Conservation (phyloP, 257 asterid species). For the Linaria vulgaris region DNA sequence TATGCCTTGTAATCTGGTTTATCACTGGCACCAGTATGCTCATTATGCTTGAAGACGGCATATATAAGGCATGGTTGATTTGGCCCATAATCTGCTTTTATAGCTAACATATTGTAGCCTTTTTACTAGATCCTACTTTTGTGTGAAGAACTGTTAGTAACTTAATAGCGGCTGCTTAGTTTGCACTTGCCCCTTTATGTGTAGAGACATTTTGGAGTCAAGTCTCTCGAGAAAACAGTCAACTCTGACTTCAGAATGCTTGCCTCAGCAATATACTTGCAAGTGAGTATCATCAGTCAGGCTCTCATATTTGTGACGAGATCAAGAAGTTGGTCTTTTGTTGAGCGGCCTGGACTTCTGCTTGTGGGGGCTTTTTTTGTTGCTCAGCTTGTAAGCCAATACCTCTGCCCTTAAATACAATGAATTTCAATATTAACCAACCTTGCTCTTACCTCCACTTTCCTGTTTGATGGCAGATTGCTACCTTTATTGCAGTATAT, state of each 20-base stretch:
- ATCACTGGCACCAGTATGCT: neutral
- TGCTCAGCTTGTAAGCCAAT: slow-evolving; percentile 27
- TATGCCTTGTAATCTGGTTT: no score
- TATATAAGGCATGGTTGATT: neutral
- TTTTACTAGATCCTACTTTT: neutral
- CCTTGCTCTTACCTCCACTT: neutral
- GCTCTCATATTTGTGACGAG: slow-evolving; percentile 35
- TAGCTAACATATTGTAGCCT: neutral
- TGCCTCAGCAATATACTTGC: slow-evolving; percentile 33
- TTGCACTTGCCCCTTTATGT: slow-evolving; percentile 2
- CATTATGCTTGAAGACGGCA: neutral
- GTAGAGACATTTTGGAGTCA: slow-evolving; percentile 29
- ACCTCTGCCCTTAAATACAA: neutral
- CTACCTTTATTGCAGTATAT: slow-evolving; percentile 32
- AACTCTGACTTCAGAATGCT: slow-evolving; percentile 26
- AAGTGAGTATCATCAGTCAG: slow-evolving; percentile 34
- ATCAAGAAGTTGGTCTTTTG: slow-evolving; percentile 31
- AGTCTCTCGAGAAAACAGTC: slow-evolving; percentile 27
- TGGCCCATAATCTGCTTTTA: no score
- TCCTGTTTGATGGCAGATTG: slow-evolving; percentile 20
- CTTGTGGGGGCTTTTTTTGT: slow-evolving; percentile 27
- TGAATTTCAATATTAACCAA: neutral
- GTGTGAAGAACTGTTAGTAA: neutral
- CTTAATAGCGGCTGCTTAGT: neutral
- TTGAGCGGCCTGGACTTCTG: slow-evolving; percentile 33